Evolutionary conservation across 106 monocot genomes (phyloP).

Genomic region (Apostasia ramifera): DNA sequence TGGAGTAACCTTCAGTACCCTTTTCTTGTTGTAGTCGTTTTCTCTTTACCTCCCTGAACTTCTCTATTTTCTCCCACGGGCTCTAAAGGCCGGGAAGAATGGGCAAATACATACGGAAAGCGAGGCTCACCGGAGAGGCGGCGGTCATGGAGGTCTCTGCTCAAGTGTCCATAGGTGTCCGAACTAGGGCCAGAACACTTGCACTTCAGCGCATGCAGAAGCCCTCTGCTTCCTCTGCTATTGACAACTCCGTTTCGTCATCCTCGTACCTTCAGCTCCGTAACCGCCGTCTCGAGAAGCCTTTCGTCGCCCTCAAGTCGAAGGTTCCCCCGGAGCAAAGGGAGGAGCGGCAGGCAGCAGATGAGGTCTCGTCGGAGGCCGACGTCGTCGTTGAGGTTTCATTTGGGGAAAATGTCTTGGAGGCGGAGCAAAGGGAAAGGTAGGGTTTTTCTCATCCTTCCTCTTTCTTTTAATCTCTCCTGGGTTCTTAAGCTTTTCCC

Average conservation of each 20-base stretch:
- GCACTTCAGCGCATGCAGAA: conserved; percentile 53
- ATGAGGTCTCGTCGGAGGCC: not conserved
- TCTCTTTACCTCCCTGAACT: not conserved
- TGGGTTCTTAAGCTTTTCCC: not conserved
- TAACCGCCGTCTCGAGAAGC: conserved; percentile 37
- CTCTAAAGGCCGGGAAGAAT: conserved; percentile 18
- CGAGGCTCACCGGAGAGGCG: conserved; percentile 59
- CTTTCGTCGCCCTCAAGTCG: not conserved
- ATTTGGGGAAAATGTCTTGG: conserved; percentile 47
- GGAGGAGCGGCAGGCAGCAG: not conserved
- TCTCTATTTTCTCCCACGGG: not conserved
- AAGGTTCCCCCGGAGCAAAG: not conserved
- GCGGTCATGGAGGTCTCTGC: conserved; percentile 53
- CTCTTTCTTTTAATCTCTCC: not conserved
- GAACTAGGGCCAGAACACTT: conserved; percentile 70
- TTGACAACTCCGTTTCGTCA: not conserved
- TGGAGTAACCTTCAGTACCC: no score
- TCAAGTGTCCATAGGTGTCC: conserved; percentile 68
- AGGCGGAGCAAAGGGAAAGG: conserved; percentile 21
- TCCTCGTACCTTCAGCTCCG: conserved; percentile 39
- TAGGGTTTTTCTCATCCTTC: conserved; percentile 17
- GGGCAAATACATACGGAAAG: conserved; percentile 88
- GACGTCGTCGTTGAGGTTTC: conserved; percentile 20
- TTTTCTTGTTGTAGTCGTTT: no score
- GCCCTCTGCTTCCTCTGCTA: not conserved